Evolutionary conservation across 257 asterid genomes (phyloP).

Genomic region (Nicotiana attenuata): DNA sequence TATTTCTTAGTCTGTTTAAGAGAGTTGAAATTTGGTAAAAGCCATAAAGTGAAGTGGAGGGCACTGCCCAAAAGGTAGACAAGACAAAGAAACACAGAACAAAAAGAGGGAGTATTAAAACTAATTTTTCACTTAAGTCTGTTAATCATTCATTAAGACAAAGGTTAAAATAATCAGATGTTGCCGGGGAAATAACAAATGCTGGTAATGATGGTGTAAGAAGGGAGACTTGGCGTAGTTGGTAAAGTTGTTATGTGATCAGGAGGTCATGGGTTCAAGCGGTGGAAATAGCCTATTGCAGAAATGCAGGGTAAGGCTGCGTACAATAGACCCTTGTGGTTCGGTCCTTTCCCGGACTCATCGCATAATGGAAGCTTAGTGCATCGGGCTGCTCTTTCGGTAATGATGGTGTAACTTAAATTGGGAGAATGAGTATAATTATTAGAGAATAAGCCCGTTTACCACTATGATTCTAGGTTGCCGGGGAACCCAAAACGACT

Average conservation of each 20-base stretch:
- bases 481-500: conserved; percentile 25
- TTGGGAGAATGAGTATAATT: not conserved
- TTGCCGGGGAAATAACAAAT: conserved; percentile 20
- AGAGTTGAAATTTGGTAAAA: conserved; percentile 19
- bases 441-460: not conserved
- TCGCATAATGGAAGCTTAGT: too few species aligned
- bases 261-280: too few species aligned
- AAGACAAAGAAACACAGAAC: conserved; percentile 7
- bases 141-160: conserved; percentile 14
- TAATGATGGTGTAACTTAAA: conserved; percentile 17
- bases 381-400: not conserved
- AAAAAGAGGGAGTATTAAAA: not conserved
- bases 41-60: conserved; percentile 21
- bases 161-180: not conserved
- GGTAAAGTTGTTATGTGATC: too few species aligned
- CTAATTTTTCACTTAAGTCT: not conserved
- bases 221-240: too few species aligned
- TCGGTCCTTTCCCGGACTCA: too few species aligned
- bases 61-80: conserved; percentile 33
- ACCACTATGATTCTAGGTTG: conserved; percentile 24
- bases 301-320: too few species aligned
- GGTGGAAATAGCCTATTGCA: too few species aligned
- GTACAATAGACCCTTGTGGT: too few species aligned
- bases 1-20: not conserved
- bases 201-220: conserved; percentile 18